Base-by-base conservation (phyloP, 805 yeast genomes). In the Jamesozyma rosinii region DNA sequence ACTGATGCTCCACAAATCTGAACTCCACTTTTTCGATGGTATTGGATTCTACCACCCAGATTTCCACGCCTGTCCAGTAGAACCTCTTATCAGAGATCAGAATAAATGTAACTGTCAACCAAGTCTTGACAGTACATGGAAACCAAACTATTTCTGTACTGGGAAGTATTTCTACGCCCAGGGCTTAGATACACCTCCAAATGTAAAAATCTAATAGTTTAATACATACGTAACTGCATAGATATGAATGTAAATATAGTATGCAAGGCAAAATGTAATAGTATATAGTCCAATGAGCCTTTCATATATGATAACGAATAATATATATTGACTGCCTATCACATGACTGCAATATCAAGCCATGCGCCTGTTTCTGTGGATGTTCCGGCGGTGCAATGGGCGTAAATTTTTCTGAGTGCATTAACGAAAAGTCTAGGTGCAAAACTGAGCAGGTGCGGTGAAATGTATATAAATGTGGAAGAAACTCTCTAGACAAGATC, bases 21-120 rank as follows among this genome's bases (percentile, higher is more conserved):
- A 82, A 53, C 58, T 85, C 15, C 85, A 81, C 60, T 82, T 75
- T 66, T 82, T 85, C 54, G 81, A 77, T 44, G 81, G 84, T 48
- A 70, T 84, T 34, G 95, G 92, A 9, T 85, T 84, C 60, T 72
- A 71, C 51, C 92, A 84, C 62, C 66, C 71, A 0, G 90, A 89
- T 14, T 83, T 81, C 60, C 63, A 57, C 11, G 73, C 79, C 17
- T 81, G 83, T 56, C 88, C 88, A 1, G 66, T 70, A 15, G 75
- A 79, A 45, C 54, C 66, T 34, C 70, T 67, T 24, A 58, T 75
- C n/a, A 74, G 83, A 63, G 46, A 67, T 24, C 73, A 69, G 36
- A 80, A 81, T 55, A 71, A 77, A 51, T 84, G 94, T 65, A 63
- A 71, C 11, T 82, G 89, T 67, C 67, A 76, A 48, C 76, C 78